These are phyloP conservation scores for Glarea lozoyensis DNA, from an alignment of 495 filamentous ascomycete genomes.

Conservation along the genomic window DNA sequence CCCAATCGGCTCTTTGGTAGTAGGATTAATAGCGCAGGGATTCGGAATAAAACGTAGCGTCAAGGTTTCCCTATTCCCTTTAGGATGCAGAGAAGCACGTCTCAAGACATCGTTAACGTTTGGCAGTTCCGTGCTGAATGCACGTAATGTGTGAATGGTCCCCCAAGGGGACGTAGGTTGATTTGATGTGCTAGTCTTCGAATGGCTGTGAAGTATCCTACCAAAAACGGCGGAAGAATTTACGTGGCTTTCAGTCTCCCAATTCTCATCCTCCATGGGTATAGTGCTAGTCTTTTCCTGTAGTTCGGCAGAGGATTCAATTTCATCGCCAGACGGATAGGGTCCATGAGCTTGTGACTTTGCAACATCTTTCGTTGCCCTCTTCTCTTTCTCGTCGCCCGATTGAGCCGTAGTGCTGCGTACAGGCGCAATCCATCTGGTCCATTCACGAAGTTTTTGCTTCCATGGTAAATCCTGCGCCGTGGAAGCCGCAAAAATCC, in stretches of 20 bases:
- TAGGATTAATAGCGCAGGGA: constrained; percentile 8
- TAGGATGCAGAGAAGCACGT: background rate
- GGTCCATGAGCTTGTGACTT: too few species aligned
- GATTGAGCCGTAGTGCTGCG: background rate
- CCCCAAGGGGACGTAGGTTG: background rate
- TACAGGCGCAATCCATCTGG: constrained; percentile 23
- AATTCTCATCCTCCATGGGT: too few species aligned
- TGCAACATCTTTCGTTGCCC: constrained; percentile 1
- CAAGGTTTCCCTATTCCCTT: background rate
- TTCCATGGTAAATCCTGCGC: constrained; percentile 31
- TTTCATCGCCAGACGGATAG: too few species aligned
- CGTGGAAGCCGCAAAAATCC: constrained; percentile 1
- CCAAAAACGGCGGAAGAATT: constrained; percentile 14
- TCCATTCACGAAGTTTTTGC: constrained; percentile 31
- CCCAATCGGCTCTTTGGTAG: constrained; percentile 3
- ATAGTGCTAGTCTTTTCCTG: too few species aligned
- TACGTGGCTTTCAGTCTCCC: too few species aligned
- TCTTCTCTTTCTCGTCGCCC: background rate
- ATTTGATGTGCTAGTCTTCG: background rate
- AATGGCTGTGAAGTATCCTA: constrained; percentile 5
- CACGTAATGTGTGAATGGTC: background rate
- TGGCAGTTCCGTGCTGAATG: constrained; percentile 8
- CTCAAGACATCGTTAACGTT: constrained; percentile 8
- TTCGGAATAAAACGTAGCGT: constrained; percentile 19
- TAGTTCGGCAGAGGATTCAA: too few species aligned